A percentile compares a stretch with the other conserved stretches of the same genome.
Evolutionary conservation across 2,329 filamentous ascomycete genomes (phyloP).

Genomic region (Nigrospora osmanthi): DNA sequence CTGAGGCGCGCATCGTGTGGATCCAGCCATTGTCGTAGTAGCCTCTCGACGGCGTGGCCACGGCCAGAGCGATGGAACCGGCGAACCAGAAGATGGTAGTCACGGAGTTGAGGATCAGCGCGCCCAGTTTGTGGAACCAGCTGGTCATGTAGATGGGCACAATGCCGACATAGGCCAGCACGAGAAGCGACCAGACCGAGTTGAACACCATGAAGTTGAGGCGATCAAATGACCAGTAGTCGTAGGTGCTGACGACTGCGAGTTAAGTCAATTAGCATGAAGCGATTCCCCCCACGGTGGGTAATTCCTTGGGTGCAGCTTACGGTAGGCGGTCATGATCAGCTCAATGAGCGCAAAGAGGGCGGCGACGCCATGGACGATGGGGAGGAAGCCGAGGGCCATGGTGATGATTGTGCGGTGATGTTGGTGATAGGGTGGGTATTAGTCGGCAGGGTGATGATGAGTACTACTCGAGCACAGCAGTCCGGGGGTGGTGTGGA

Average conservation of each 20-base stretch:
- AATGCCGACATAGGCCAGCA: slow-evolving; percentile 62
- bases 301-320: slow-evolving; percentile 16
- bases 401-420: slow-evolving; percentile 24
- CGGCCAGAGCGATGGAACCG: slow-evolving; percentile 71
- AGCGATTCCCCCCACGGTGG: slow-evolving; percentile 1
- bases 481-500: no score
- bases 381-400: slow-evolving; percentile 47
- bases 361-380: slow-evolving; percentile 59
- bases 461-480: no score
- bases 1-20: slow-evolving; percentile 22
- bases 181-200: slow-evolving; percentile 66
- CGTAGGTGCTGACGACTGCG: slow-evolving; percentile 17
- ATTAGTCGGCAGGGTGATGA: no score
- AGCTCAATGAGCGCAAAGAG: slow-evolving; percentile 68
- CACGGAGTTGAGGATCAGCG: slow-evolving; percentile 60
- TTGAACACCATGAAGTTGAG: slow-evolving; percentile 77
- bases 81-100: slow-evolving; percentile 89
- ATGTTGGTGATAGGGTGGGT: not conserved
- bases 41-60: slow-evolving; percentile 46
- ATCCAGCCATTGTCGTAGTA: no score
- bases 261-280: not conserved
- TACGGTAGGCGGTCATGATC: slow-evolving; percentile 67
- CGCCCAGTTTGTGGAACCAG: slow-evolving; percentile 55
- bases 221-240: slow-evolving; percentile 37
- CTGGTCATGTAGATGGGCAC: slow-evolving; percentile 55